phyloP scores from a whole-genome alignment of 2,329 filamentous ascomycete genomes.

The Paramyrothecium sp. region DNA sequence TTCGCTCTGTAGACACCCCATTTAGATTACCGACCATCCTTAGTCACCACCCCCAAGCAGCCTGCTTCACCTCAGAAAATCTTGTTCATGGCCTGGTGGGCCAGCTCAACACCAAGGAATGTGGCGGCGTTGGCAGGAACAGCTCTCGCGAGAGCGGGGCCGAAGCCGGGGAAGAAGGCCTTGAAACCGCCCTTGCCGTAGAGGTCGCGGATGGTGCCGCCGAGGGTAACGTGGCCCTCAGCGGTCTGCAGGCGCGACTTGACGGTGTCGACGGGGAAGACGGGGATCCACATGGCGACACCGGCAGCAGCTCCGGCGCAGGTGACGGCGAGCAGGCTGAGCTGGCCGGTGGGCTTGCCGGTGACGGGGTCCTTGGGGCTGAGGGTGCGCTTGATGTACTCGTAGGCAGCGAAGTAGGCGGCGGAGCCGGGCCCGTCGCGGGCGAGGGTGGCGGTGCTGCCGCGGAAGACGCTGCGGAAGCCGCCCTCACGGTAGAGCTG shows the following conservation, averaged over 20 bases:
- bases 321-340: constrained; percentile 81
- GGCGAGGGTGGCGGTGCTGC: constrained; percentile 85
- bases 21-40: not conserved
- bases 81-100: constrained; percentile 80
- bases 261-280: constrained; percentile 96
- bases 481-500: constrained; percentile 93
- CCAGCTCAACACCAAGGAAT: constrained; percentile 82
- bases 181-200: constrained; percentile 80
- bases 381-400: constrained; percentile 85
- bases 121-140: constrained; percentile 97
- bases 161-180: constrained; percentile 97
- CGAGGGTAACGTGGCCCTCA: constrained; percentile 78
- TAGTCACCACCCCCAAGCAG: constrained; percentile 25
- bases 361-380: constrained; percentile 77
- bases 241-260: constrained; percentile 93
- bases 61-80: constrained; percentile 41
- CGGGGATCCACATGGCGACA: constrained; percentile 98
- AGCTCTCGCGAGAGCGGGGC: constrained; percentile 85
- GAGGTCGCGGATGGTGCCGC: constrained; percentile 76
- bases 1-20: too few species aligned
- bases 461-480: constrained; percentile 87
- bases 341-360: constrained; percentile 70
- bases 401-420: constrained; percentile 96
- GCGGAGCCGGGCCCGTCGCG: constrained; percentile 91
- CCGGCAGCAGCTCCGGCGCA: constrained; percentile 86